These are phyloP conservation scores for Ascochyta fabae DNA, from an alignment of 2,329 filamentous ascomycete genomes.

Conservation along the genomic window DNA sequence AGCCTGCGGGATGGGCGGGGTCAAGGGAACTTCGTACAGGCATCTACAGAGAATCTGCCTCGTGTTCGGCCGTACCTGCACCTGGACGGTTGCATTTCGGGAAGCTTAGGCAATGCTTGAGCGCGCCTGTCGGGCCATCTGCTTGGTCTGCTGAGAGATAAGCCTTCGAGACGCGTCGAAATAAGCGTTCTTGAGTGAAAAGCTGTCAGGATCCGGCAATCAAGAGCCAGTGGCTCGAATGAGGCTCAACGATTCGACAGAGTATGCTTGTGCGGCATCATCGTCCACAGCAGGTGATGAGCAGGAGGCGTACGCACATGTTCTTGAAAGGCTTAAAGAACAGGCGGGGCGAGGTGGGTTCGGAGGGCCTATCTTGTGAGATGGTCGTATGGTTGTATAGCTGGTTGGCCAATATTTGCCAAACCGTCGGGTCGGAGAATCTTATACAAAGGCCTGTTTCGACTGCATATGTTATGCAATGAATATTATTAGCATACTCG, in stretches of 20 bases:
- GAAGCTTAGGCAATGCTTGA: not conserved
- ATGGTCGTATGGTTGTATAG: not conserved
- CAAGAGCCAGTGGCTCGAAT: not conserved
- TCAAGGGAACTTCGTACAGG: too few relatives aligned
- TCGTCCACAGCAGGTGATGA: not conserved
- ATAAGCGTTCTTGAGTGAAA: not conserved
- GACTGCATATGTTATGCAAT: not conserved
- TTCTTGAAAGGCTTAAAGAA: not conserved
- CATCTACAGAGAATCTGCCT: not conserved
- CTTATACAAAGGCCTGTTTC: not conserved
- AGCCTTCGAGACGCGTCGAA: not conserved
- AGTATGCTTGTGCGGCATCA: not conserved
- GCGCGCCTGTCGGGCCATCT: not conserved
- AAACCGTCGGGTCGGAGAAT: too few relatives aligned
- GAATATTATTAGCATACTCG: not conserved
- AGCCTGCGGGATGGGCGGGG: too few relatives aligned
- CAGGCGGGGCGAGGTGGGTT: not conserved
- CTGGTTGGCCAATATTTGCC: too few relatives aligned
- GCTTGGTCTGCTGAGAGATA: not conserved
- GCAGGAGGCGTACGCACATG: not conserved
- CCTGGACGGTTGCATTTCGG: not conserved
- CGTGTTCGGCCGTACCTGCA: not conserved
- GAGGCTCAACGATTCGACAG: not conserved
- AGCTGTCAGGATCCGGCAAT: not conserved
- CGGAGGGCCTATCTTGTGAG: too few relatives aligned